Conservation (phyloP, 2,329 filamentous ascomycete genomes). For the Botrytis paeoniae region DNA sequence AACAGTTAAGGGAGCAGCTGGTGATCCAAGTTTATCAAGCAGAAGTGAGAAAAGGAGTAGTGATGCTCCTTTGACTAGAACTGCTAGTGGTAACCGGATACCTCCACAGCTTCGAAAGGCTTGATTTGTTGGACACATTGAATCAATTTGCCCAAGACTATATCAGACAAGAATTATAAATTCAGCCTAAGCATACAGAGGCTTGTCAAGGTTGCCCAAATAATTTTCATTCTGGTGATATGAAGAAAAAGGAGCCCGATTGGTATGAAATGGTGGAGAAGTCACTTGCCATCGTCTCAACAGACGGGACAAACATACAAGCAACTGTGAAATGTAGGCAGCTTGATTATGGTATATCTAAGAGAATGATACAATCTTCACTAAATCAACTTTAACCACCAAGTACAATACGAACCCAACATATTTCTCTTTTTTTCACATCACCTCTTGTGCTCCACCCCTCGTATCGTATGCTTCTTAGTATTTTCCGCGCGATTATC, state of each 20-base stretch:
- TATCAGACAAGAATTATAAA: not conserved
- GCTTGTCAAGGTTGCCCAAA: not conserved
- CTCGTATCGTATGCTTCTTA: not conserved
- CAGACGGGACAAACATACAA: not conserved
- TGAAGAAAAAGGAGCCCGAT: not conserved
- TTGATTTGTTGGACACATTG: not conserved
- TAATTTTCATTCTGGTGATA: not conserved
- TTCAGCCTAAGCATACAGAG: not conserved
- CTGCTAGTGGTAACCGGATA: not conserved
- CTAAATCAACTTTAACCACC: not conserved
- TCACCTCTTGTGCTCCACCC: not conserved
- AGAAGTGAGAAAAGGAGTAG: not conserved
- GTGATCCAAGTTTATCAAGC: not conserved
- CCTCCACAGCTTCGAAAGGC: not conserved
- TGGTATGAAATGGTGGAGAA: not conserved
- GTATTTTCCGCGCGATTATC: not conserved
- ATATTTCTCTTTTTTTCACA: not conserved
- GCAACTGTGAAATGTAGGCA: not conserved
- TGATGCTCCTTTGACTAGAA: not conserved
- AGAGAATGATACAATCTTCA: not conserved
- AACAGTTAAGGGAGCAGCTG: slow-evolving; percentile 46
- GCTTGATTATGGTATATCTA: not conserved
- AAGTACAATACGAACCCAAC: not conserved
- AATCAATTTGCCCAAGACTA: not conserved
- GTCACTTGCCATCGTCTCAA: not conserved